Percentiles rank a stretch among this genome's conserved stretches.
Conservation (phyloP, 2,329 filamentous ascomycete genomes). For the Exophiala viscosa region DNA sequence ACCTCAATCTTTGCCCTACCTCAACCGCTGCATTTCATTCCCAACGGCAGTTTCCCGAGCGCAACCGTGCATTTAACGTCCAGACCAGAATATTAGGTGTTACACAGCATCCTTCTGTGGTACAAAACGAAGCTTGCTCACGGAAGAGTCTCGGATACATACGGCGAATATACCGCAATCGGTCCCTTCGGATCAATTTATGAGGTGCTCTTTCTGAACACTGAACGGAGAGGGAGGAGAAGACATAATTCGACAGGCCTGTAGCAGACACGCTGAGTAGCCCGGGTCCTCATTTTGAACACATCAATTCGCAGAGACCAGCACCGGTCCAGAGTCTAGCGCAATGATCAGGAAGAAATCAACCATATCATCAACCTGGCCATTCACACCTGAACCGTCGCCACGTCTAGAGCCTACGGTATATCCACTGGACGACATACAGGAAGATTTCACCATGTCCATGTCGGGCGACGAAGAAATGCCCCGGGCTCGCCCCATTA, state of each 20-base stretch:
- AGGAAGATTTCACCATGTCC: slow-evolving; percentile 39
- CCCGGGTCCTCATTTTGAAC: neutral
- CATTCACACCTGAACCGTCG: slow-evolving; percentile 41
- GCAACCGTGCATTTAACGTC: neutral
- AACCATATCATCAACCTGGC: slow-evolving; percentile 29
- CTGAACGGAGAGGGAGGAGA: too few relatives aligned
- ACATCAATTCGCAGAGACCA: neutral
- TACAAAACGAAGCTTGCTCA: slow-evolving; percentile 20
- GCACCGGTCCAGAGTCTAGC: slow-evolving; percentile 20
- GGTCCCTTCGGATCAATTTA: neutral
- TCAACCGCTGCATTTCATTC: neutral
- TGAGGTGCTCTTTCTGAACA: too few relatives aligned
- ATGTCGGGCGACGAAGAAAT: slow-evolving; percentile 33
- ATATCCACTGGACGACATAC: slow-evolving; percentile 40
- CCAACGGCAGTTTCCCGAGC: neutral
- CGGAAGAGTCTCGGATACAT: slow-evolving; percentile 15
- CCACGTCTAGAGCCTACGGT: slow-evolving; percentile 43
- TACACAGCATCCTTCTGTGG: slow-evolving; percentile 22
- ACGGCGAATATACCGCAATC: slow-evolving; percentile 6
- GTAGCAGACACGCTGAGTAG: neutral
- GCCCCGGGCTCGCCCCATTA: slow-evolving; percentile 41
- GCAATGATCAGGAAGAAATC: slow-evolving; percentile 30
- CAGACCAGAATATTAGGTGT: slow-evolving; percentile 1
- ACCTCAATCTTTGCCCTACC: neutral
- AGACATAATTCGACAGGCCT: neutral